Conservation (phyloP, 78 protist species). For the Dictyostelium capitatum region DNA sequence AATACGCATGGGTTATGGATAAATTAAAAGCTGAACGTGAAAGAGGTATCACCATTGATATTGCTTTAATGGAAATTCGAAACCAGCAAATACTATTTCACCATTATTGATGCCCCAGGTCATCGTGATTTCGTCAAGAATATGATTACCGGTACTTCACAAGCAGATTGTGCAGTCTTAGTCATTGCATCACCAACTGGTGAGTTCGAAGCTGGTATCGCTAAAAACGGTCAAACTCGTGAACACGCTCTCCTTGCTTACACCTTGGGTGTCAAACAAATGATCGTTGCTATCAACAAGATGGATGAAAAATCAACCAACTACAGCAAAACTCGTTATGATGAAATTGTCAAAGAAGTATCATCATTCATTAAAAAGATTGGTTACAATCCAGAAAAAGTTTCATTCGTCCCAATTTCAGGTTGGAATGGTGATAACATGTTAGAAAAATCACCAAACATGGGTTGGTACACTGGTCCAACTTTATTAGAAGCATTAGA, state of each 20-base stretch:
- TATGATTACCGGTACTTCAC: slow-evolving; percentile 99
- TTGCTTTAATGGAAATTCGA: slow-evolving; percentile 99
- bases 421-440: slow-evolving; percentile 99
- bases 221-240: slow-evolving; percentile 97
- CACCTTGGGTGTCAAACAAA: slow-evolving; percentile 98
- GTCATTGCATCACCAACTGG: slow-evolving; percentile 95
- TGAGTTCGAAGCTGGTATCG: slow-evolving; percentile 98
- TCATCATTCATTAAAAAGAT: slow-evolving; percentile 90
- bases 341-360: slow-evolving; percentile 94
- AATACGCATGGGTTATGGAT: slow-evolving; percentile 99
- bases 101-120: slow-evolving; percentile 99
- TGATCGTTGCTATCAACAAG: slow-evolving; percentile 98
- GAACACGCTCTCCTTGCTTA: slow-evolving; percentile 98
- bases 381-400: slow-evolving; percentile 95
- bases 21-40: slow-evolving; percentile 98
- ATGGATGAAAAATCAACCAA: slow-evolving; percentile 95
- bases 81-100: slow-evolving; percentile 97
- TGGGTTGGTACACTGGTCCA: slow-evolving; percentile 97
- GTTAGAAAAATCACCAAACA: slow-evolving; percentile 92
- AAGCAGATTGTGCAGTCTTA: slow-evolving; percentile 97
- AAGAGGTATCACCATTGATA: slow-evolving; percentile 97
- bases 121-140: slow-evolving; percentile 99
- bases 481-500: slow-evolving; percentile 94
- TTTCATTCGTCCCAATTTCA: slow-evolving; percentile 96
- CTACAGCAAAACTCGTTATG: slow-evolving; percentile 91